Conservation (phyloP, 306 rosid species). For the Cucumis melo region DNA sequence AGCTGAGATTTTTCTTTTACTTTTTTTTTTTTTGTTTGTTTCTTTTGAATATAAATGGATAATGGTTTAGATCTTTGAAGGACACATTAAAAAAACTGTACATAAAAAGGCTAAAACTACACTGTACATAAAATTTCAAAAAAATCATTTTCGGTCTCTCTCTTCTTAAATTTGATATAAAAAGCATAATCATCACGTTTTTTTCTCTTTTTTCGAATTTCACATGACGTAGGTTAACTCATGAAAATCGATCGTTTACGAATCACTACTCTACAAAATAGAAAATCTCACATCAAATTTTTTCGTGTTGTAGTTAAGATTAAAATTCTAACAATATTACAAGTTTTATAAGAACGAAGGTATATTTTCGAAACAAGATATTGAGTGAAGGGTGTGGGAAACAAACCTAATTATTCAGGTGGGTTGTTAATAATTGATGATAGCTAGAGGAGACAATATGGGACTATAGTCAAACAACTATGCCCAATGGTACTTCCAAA, state of each 20-base stretch:
- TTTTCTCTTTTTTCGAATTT: not conserved
- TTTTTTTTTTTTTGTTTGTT: not conserved
- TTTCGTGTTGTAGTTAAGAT: no score
- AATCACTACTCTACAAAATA: no score
- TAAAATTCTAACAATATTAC: no score
- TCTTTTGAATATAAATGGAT: not conserved
- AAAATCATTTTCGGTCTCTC: not conserved
- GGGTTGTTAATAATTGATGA: not conserved
- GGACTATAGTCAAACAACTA: not conserved
- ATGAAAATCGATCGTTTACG: no score
- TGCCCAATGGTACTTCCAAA: not conserved
- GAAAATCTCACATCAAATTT: no score
- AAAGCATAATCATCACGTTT: not conserved
- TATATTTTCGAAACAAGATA: no score
- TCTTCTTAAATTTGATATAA: not conserved
- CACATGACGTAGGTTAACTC: not conserved
- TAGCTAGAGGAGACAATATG: not conserved
- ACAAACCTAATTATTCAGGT: not conserved
- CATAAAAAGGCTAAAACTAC: not conserved
- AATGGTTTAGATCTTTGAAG: not conserved
- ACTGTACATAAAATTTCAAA: not conserved
- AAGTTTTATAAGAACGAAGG: no score
- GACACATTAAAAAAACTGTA: not conserved
- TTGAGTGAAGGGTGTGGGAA: not conserved
- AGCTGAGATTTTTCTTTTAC: not conserved